Conservation (phyloP, 768 basidiomycete species). For the Hypholoma fasciculare region DNA sequence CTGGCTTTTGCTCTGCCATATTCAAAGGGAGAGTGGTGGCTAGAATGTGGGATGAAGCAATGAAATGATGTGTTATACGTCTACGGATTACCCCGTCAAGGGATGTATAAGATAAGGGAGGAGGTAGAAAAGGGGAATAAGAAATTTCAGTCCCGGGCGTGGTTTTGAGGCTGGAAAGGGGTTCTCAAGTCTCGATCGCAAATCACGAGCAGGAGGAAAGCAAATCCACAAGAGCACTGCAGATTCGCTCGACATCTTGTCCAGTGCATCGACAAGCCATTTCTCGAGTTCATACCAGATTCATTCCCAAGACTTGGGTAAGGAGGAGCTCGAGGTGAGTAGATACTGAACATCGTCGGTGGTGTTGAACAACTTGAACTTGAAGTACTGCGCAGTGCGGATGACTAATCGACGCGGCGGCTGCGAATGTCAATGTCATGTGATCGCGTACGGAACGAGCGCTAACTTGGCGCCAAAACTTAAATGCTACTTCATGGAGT, state of each 20-base stretch:
- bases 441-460: too few species aligned
- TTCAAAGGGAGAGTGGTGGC: constrained; percentile 25
- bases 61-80: constrained; percentile 19
- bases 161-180: constrained; percentile 28
- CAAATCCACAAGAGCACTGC: neutral
- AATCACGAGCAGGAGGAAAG: constrained; percentile 14
- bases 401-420: too few species aligned
- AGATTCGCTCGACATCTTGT: neutral
- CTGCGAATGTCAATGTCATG: too few species aligned
- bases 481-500: too few species aligned
- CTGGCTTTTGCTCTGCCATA: constrained; percentile 26
- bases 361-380: too few species aligned
- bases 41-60: constrained; percentile 28
- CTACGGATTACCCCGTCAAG: constrained; percentile 39
- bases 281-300: too few species aligned
- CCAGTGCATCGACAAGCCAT: neutral
- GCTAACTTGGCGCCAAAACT: too few species aligned
- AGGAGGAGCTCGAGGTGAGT: too few species aligned
- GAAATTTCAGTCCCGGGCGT: constrained; percentile 19
- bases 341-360: too few species aligned
- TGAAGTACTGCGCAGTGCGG: too few species aligned
- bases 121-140: constrained; percentile 17
- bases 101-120: constrained; percentile 32
- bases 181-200: constrained; percentile 15
- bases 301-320: too few species aligned